Base-by-base conservation (phyloP, 495 filamentous ascomycete species). In the Elaphomyces granulatus region DNA sequence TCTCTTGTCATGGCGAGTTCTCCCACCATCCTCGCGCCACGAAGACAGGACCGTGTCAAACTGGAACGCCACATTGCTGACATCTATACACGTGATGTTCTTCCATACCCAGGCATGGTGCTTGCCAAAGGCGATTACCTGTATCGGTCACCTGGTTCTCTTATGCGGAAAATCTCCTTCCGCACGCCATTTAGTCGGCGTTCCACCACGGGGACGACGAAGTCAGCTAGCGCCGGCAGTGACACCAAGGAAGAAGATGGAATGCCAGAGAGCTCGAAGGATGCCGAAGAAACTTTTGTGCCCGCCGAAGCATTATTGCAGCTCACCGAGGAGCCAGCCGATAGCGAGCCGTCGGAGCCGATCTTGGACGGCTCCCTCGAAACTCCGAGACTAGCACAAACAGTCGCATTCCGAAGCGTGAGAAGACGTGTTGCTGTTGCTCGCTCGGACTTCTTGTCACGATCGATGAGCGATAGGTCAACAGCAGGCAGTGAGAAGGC, bases 71-170 rank as follows among this genome's bases (percentile, higher is more conserved):
- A 75, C 15, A 65, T 98, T 15, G 59, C 71, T 10, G 81, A 87
- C 44, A 75, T 93, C 23, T 98, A 88, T 78, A 92, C 82, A 10
- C 74, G 76, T 34, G 86, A 94, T 42, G 59, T 76, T 2, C 60
- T 98, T 32, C 82, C 87, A 8, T 87, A 79, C 50, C 87, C 87
- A n/a, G 84, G 85, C 16, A 92, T 93, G 74, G 71, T 67, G 15
- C 62, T 69, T 36, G 71, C 74, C 30, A 68, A 72, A 47, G 70
- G 76, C 33, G 86, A 68, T 23, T 63, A 4, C 53, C 88, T 36
- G 71, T 80, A 32, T n/a, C n/a, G n/a, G n/a, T n/a, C n/a, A n/a
- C 71, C 75, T 6, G 80, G 77, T 34, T 80, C 81, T 1, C 72
- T 93, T 50, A 90, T 90, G 70, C 73, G 84, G 32, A 87, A 83